A percentile compares a stretch with the other conserved stretches of the same genome.
Conservation (phyloP, 768 basidiomycete genomes). For the Gyrodon lividus region DNA sequence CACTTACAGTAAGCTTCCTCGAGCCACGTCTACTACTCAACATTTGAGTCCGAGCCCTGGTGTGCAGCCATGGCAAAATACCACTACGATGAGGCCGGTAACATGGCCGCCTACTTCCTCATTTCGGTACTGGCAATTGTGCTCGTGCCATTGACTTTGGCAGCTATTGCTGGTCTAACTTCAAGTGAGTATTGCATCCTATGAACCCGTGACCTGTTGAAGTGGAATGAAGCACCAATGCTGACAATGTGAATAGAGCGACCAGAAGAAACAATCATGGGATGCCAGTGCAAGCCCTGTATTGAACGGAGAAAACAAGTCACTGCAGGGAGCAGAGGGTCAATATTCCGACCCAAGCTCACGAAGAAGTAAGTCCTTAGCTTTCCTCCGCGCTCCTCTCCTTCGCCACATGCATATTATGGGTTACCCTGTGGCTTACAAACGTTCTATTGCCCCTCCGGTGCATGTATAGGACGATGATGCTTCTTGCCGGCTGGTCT, state of each 20-base stretch:
- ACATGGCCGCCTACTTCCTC: slow-evolving; percentile 88
- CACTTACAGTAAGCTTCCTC: no score
- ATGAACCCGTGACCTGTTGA: no score
- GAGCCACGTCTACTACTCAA: no score
- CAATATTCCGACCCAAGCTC: slow-evolving; percentile 47
- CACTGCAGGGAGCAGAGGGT: slow-evolving; percentile 42
- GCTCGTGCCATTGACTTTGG: slow-evolving; percentile 74
- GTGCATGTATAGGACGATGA: slow-evolving; percentile 46
- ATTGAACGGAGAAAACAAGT: slow-evolving; percentile 50
- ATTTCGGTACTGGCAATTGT: slow-evolving; percentile 85
- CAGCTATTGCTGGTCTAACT: slow-evolving; percentile 39
- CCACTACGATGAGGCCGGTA: slow-evolving; percentile 82
- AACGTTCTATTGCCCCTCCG: not conserved
- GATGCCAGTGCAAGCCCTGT: slow-evolving; percentile 66
- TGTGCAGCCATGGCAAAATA: slow-evolving; percentile 66
- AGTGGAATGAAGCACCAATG: not conserved
- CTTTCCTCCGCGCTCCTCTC: not conserved
- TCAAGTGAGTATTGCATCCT: slow-evolving; percentile 41
- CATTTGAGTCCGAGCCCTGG: not conserved
- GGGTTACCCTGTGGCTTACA: not conserved
- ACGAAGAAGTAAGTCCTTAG: slow-evolving; percentile 55
- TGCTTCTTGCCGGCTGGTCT: slow-evolving; percentile 73
- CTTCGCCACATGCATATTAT: not conserved
- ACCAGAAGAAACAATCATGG: slow-evolving; percentile 31
- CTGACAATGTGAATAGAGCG: slow-evolving; percentile 31